A percentile compares a stretch with the other conserved stretches of the same genome.
These are phyloP conservation scores for Aureobasidium melanogenum DNA, from an alignment of 2,329 filamentous ascomycete genomes.

Conservation along the genomic window DNA sequence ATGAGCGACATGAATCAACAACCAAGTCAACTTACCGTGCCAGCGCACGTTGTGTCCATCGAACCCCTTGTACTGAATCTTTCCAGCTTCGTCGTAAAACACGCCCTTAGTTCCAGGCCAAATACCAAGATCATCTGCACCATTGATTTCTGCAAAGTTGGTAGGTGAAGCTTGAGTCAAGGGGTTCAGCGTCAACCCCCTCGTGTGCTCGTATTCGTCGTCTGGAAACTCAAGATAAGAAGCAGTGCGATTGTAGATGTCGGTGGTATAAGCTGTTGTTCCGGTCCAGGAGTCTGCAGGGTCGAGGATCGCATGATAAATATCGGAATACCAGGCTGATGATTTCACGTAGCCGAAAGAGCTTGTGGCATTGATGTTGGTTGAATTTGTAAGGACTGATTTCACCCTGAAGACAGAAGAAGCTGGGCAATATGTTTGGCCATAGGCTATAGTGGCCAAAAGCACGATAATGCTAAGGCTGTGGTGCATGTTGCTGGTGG, in stretches of 20 bases:
- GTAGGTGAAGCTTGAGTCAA: background rate
- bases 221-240: background rate
- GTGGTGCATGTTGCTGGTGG: background rate
- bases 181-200: background rate
- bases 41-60: background rate
- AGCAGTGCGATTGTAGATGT: background rate
- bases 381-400: background rate
- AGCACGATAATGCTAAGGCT: background rate
- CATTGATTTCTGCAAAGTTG: background rate
- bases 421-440: background rate
- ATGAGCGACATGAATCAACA: too few species aligned
- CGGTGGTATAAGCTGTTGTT: background rate
- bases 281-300: background rate
- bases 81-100: background rate
- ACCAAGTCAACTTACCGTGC: background rate
- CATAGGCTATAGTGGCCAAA: background rate
- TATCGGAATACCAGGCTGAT: background rate
- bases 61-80: background rate
- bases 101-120: background rate
- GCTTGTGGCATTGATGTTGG: background rate
- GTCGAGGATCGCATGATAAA: background rate
- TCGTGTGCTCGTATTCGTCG: background rate
- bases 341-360: background rate
- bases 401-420: background rate
- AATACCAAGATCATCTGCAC: background rate